Percentiles rank a stretch among this genome's conserved stretches.
Evolutionary conservation across 495 filamentous ascomycete genomes (phyloP).

Genomic region (Penicillium herquei): DNA sequence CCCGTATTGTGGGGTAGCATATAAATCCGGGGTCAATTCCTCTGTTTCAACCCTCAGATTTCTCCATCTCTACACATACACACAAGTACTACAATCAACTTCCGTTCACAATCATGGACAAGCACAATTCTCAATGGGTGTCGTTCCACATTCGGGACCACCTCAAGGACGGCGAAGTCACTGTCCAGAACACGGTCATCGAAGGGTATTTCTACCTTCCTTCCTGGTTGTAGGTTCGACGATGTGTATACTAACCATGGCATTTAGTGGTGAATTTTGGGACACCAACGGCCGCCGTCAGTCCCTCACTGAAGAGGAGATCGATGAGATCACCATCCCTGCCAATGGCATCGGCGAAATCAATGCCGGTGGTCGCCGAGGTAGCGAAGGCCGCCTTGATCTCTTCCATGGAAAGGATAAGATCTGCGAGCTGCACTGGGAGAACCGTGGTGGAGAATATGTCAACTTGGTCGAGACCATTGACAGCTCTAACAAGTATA

Average conservation of each 20-base stretch:
- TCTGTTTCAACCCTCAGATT: neutral
- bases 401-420: slow-evolving; percentile 36
- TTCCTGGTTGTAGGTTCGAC: neutral
- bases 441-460: slow-evolving; percentile 29
- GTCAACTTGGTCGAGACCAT: slow-evolving; percentile 33
- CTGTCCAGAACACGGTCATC: slow-evolving; percentile 33
- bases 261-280: slow-evolving; percentile 33
- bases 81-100: neutral
- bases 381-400: slow-evolving; percentile 40
- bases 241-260: slow-evolving; percentile 7
- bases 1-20: slow-evolving; percentile 4
- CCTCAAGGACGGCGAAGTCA: slow-evolving; percentile 30
- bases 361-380: slow-evolving; percentile 32
- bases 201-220: slow-evolving; percentile 22
- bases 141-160: slow-evolving; percentile 40
- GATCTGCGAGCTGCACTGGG: slow-evolving; percentile 44
- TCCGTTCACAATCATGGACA: slow-evolving; percentile 8
- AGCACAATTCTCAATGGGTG: slow-evolving; percentile 38
- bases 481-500: slow-evolving; percentile 31
- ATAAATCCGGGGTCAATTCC: neutral
- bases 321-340: slow-evolving; percentile 35
- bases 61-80: neutral
- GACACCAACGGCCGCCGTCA: slow-evolving; percentile 24
- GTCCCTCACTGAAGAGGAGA: slow-evolving; percentile 35
- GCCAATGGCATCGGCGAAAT: slow-evolving; percentile 37